phyloP scores from a whole-genome alignment of 2,329 filamentous ascomycete species.

The Colletotrichum lentis region DNA sequence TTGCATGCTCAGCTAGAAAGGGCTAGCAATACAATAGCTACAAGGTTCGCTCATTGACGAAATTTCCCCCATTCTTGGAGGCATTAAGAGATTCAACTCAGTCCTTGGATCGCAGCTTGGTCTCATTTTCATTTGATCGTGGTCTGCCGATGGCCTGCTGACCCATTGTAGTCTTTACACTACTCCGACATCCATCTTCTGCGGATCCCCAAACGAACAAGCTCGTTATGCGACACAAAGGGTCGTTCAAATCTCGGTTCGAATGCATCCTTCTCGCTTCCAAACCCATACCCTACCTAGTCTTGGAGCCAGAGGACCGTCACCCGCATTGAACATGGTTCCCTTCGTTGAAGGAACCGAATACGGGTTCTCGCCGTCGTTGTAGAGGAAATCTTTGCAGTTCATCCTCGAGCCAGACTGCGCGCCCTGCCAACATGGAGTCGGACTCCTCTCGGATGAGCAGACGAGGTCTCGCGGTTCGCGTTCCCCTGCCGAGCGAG shows the following conservation, averaged over 20 bases:
- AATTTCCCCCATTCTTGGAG: no score
- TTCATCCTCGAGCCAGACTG: slow-evolving; percentile 28
- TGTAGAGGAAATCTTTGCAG: slow-evolving; percentile 41
- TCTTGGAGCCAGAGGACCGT: background rate
- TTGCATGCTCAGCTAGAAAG: no score
- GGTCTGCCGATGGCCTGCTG: no score
- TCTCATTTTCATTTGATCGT: no score
- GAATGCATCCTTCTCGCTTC: slow-evolving; percentile 9
- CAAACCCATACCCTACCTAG: background rate
- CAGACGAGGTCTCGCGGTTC: slow-evolving; percentile 24
- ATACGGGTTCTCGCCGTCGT: slow-evolving; percentile 41
- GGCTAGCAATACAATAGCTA: no score
- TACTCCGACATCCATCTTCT: background rate
- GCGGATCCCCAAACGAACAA: background rate
- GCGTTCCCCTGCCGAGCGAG: slow-evolving; percentile 39
- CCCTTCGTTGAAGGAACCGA: background rate
- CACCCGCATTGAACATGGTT: background rate
- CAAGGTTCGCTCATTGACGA: no score
- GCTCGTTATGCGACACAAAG: background rate
- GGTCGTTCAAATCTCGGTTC: slow-evolving; percentile 7
- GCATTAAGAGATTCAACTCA: no score
- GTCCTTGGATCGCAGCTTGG: no score
- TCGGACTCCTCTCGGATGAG: background rate
- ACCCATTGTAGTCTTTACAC: background rate
- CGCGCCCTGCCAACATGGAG: background rate